These are phyloP conservation scores for Erigeron philadelphicus DNA, from an alignment of 140 eudicot genomes.

Conservation along the genomic window DNA sequence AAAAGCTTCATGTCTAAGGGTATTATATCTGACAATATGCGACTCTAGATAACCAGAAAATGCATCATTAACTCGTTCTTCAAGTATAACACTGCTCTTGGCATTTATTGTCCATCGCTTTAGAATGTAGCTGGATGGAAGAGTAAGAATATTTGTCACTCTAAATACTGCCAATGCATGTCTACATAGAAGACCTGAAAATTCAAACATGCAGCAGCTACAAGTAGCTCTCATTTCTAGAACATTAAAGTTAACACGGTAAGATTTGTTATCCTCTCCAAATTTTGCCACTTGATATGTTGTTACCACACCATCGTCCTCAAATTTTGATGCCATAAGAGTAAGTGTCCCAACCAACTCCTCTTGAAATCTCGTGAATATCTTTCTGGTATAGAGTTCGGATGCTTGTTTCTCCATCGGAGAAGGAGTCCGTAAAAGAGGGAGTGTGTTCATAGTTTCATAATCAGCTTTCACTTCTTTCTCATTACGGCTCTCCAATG, in stretches of 20 bases:
- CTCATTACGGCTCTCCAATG: slow-evolving; percentile 73
- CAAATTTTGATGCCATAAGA: slow-evolving; percentile 60
- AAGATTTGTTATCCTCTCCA: slow-evolving; percentile 60
- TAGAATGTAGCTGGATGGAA: slow-evolving; percentile 56
- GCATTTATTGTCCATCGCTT: slow-evolving; percentile 73
- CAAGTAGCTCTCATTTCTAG: slow-evolving; percentile 64
- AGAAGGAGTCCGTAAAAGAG: slow-evolving; percentile 61
- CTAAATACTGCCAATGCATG: slow-evolving; percentile 76
- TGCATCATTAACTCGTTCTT: slow-evolving; percentile 39
- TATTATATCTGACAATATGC: slow-evolving; percentile 62
- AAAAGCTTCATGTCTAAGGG: slow-evolving; percentile 57
- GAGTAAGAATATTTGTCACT: slow-evolving; percentile 70
- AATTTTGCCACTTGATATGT: slow-evolving; percentile 63
- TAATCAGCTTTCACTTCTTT: slow-evolving; percentile 86
- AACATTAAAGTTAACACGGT: slow-evolving; percentile 56
- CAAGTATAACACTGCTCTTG: slow-evolving; percentile 64
- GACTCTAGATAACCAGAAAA: slow-evolving; percentile 65
- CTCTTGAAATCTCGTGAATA: slow-evolving; percentile 62
- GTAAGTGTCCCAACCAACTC: slow-evolving; percentile 72
- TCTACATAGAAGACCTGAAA: slow-evolving; percentile 68
- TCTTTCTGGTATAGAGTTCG: slow-evolving; percentile 54
- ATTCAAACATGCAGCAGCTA: slow-evolving; percentile 79
- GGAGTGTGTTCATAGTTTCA: slow-evolving; percentile 58
- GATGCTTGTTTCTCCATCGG: slow-evolving; percentile 87
- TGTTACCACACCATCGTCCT: slow-evolving; percentile 57